Evolutionary conservation across 2,329 filamentous ascomycete species (phyloP).

Genomic region (Diaporthe longicolla): DNA sequence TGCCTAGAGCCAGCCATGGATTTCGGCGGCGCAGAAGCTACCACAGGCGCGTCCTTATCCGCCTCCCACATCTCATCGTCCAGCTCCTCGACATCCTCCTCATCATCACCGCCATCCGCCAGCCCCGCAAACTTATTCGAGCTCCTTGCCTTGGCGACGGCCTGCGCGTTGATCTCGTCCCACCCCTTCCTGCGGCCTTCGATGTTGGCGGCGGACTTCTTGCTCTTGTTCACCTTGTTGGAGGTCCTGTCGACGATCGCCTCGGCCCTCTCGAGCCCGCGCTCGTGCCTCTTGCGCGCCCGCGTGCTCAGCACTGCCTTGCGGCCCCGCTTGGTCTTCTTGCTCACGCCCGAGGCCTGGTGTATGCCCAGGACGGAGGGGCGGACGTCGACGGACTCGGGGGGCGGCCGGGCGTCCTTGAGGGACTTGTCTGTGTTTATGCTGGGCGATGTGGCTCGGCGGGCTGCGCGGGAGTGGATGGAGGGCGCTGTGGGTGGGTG

Average conservation of each 20-base stretch:
- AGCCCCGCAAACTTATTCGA: conserved; percentile 41
- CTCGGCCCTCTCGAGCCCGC: conserved; percentile 70
- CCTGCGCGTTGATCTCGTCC: conserved; percentile 68
- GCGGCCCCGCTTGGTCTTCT: conserved; percentile 73
- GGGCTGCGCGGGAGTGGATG: conserved; percentile 80
- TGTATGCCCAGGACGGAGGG: conserved; percentile 80
- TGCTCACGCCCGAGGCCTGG: conserved; percentile 75
- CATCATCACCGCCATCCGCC: conserved; percentile 42
- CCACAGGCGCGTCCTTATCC: conserved; percentile 37
- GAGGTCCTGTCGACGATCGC: conserved; percentile 72
- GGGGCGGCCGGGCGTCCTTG: conserved; percentile 69
- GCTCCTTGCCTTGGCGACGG: conserved; percentile 46
- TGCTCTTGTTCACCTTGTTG: conserved; percentile 69
- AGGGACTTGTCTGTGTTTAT: conserved; percentile 81
- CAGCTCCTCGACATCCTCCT: conserved; percentile 37
- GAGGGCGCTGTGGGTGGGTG: conserved; percentile 67
- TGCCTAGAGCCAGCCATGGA: neutral
- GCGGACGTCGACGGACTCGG: conserved; percentile 63
- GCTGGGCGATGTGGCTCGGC: conserved; percentile 78
- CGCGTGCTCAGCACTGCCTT: conserved; percentile 68
- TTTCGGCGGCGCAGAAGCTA: neutral
- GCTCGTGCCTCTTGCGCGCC: conserved; percentile 70
- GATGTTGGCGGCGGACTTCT: conserved; percentile 61
- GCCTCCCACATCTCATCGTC: conserved; percentile 46
- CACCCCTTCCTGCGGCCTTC: conserved; percentile 67